Evolutionary conservation across 768 basidiomycete genomes (phyloP).

Genomic region (Trametes cinnabarina): DNA sequence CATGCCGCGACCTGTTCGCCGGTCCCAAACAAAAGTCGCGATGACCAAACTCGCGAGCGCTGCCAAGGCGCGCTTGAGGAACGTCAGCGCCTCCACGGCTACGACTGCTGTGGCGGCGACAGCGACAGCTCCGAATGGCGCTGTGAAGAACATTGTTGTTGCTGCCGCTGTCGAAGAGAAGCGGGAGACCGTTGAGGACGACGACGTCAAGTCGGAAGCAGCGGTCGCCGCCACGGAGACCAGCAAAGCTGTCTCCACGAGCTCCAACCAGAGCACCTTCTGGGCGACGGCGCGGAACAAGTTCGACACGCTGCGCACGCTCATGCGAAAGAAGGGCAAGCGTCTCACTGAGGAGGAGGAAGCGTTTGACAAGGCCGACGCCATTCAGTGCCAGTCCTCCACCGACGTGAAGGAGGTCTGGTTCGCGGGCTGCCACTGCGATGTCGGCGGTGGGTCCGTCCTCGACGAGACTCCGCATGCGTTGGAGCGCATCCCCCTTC

Average conservation of each 20-base stretch:
- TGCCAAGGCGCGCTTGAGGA: neutral
- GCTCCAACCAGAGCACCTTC: neutral
- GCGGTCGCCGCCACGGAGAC: neutral
- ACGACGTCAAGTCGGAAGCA: neutral
- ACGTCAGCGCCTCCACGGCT: neutral
- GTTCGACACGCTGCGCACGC: slow-evolving; percentile 18
- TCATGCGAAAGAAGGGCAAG: slow-evolving; percentile 25
- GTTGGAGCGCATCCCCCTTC: slow-evolving; percentile 67
- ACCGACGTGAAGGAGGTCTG: slow-evolving; percentile 78
- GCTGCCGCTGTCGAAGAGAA: no score
- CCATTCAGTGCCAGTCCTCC: slow-evolving; percentile 15
- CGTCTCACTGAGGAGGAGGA: slow-evolving; percentile 38
- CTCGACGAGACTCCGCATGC: slow-evolving; percentile 53
- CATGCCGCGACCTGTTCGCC: slow-evolving; percentile 34
- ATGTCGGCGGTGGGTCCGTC: slow-evolving; percentile 75
- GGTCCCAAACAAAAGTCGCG: neutral
- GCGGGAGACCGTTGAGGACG: neutral
- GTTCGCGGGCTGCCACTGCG: slow-evolving; percentile 75
- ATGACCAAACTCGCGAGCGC: neutral
- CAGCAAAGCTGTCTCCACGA: neutral
- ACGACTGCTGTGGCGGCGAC: neutral
- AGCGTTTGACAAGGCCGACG: slow-evolving; percentile 34
- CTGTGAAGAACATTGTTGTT: no score
- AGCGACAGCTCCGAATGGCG: slow-evolving; percentile 11
- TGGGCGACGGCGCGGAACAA: slow-evolving; percentile 2